A percentile compares a stretch with the other conserved stretches of the same genome.
phyloP scores from a whole-genome alignment of 2,329 filamentous ascomycete genomes.

The Biscogniauxia sp. region DNA sequence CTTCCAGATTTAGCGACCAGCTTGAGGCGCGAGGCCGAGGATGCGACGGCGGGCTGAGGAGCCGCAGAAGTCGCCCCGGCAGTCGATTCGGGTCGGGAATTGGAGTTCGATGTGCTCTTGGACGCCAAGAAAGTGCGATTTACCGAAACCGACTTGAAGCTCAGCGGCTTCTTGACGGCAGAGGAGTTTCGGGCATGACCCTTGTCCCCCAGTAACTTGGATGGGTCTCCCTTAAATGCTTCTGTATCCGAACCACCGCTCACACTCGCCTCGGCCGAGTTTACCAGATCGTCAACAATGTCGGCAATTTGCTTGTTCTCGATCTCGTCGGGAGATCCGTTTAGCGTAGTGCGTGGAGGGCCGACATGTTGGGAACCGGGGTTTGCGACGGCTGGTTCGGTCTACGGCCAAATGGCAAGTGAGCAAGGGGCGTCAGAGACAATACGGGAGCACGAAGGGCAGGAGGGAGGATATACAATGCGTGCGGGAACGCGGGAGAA shows the following conservation, averaged over 20 bases:
- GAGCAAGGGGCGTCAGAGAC: slow-evolving; percentile 9
- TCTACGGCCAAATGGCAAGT: slow-evolving; percentile 10
- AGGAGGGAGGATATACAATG: neutral
- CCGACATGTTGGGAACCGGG: slow-evolving; percentile 48
- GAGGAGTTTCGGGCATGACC: slow-evolving; percentile 58
- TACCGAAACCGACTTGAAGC: slow-evolving; percentile 82
- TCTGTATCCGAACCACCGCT: slow-evolving; percentile 78
- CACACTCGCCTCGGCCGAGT: slow-evolving; percentile 65
- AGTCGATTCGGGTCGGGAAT: slow-evolving; percentile 49
- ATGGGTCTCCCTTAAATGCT: slow-evolving; percentile 57
- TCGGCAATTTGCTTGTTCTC: slow-evolving; percentile 57
- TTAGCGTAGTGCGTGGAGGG: slow-evolving; percentile 43
- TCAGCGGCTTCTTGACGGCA: slow-evolving; percentile 68
- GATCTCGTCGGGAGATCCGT: slow-evolving; percentile 52
- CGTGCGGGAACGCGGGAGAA: neutral
- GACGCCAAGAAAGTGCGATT: slow-evolving; percentile 81
- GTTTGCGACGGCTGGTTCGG: slow-evolving; percentile 34
- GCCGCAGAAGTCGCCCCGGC: slow-evolving; percentile 44
- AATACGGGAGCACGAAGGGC: neutral
- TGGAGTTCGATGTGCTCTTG: slow-evolving; percentile 52
- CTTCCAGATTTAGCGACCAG: slow-evolving; percentile 73
- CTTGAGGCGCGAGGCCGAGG: slow-evolving; percentile 62
- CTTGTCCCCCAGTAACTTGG: slow-evolving; percentile 56
- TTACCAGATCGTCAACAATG: slow-evolving; percentile 56
- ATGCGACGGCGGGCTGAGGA: slow-evolving; percentile 44